Base-by-base conservation (phyloP, 352 stramenopile species). In the Pythium aquatile region DNA sequence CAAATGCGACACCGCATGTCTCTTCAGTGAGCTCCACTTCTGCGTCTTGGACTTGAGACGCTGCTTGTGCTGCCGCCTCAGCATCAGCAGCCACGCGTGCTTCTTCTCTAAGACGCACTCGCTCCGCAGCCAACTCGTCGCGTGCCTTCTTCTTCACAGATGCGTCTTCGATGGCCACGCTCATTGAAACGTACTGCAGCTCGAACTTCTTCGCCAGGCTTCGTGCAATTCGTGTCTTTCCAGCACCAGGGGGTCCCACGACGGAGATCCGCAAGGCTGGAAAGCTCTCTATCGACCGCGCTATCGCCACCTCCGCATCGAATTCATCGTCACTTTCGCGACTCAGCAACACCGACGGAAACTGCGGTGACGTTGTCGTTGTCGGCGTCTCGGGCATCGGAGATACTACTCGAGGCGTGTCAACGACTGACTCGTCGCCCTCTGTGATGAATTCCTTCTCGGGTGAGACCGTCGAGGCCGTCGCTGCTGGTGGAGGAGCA, bases 161-260 rank as follows among this genome's bases (percentile, higher is more conserved):
- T 1, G 83, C 80, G 13, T 72, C 60, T 33, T 88, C 76, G 7
- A 93, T 54, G 37, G 62, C 75, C 5, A 42, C 72, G 32, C 58
- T 58, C 17, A 82, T 46, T 10, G 78, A 88, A 13, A 87, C 64
- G 61, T 90, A 84, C 48, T 71, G 74, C 14, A 93, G 66, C 3
- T 62, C 55, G 30, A 91, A 60, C 17, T 66, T 69, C 55, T 54
- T 69, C 5, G 81, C 78, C 20, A 93, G 63, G 8, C 77, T 58
- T 55, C 63, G 68, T 5, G 83, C 70, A 4, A 93, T 65, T 2
- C 76, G 76, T 10, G 79, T 84, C 64, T 90, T 93, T 2, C 83
- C 81, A 20, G 59, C 65, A 14, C 78, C 69, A 30, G 83, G 81
- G 30, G 83, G 75, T 0, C 81, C 83, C 10, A 91, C 76, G n/a